Conservation (phyloP, 139 green algal genomes). For the Volvox reticuliferus region DNA sequence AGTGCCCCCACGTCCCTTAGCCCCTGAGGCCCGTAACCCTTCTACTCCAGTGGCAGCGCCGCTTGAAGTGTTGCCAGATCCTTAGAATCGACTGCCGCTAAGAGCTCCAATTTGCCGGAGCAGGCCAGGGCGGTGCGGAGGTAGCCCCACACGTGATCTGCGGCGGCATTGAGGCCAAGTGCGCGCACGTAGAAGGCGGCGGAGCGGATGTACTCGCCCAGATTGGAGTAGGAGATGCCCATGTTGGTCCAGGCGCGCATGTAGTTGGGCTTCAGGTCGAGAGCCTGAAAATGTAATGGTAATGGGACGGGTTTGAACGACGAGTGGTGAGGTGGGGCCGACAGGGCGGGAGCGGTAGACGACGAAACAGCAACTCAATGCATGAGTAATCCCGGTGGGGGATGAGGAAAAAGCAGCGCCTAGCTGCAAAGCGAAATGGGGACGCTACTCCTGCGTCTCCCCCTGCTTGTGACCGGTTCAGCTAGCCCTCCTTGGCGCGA, state of each 20-base stretch:
- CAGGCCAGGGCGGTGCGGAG: constrained; percentile 90
- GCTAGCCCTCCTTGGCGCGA: neutral
- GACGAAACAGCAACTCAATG: neutral
- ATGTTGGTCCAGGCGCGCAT: constrained; percentile 99
- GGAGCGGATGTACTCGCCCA: constrained; percentile 86
- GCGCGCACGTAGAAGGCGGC: constrained; percentile 93
- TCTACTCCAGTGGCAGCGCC: constrained; percentile 38
- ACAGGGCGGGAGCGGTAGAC: neutral
- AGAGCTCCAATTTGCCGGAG: constrained; percentile 72
- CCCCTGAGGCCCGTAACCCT: neutral
- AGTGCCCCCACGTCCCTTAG: neutral
- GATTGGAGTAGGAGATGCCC: constrained; percentile 94
- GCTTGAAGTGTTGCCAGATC: constrained; percentile 64
- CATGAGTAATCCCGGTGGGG: no score
- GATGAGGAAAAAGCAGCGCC: no score
- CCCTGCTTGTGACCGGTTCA: no score
- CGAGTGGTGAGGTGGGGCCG: neutral
- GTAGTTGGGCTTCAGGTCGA: constrained; percentile 99
- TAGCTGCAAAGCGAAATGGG: no score
- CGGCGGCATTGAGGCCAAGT: constrained; percentile 87
- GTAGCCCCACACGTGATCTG: constrained; percentile 94
- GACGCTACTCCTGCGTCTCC: no score
- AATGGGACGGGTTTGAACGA: neutral
- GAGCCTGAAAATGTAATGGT: constrained; percentile 61
- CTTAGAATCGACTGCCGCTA: constrained; percentile 70